These are phyloP conservation scores for Hydnomerulius pinastri DNA, from an alignment of 768 basidiomycete genomes.

Conservation along the genomic window DNA sequence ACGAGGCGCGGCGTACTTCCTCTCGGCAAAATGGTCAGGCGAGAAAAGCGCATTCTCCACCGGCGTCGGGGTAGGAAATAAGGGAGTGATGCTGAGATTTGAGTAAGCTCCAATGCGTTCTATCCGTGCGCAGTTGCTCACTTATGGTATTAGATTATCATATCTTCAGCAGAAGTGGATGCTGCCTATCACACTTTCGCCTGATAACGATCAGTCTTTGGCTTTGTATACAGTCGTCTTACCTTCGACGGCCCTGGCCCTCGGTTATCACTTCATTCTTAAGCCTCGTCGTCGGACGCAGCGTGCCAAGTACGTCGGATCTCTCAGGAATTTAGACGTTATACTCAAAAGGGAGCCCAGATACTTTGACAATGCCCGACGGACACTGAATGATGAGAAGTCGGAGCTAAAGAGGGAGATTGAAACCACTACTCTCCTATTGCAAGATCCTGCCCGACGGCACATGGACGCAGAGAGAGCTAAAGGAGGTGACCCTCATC, in stretches of 20 bases:
- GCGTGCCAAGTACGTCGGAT: conserved; percentile 49
- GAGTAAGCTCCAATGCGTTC: conserved; percentile 42
- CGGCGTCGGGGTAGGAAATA: conserved; percentile 42
- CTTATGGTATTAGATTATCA: conserved; percentile 41
- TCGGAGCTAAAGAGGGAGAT: conserved; percentile 63
- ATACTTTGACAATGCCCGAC: conserved; percentile 65
- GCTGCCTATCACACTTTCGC: conserved; percentile 58
- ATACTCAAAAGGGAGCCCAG: conserved; percentile 40
- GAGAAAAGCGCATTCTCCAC: conserved; percentile 46
- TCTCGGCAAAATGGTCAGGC: conserved; percentile 52
- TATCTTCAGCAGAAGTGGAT: conserved; percentile 60
- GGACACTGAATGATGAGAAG: conserved; percentile 63
- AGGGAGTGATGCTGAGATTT: conserved; percentile 54
- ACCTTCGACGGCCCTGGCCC: conserved; percentile 52
- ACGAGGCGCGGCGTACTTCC: conserved; percentile 42
- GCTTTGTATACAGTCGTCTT: conserved; percentile 54
- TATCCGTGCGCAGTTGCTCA: conserved; percentile 15
- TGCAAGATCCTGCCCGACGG: conserved; percentile 67
- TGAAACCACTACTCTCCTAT: conserved; percentile 58
- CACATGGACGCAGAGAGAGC: conserved; percentile 64
- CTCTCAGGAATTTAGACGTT: conserved; percentile 11
- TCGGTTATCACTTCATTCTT: conserved; percentile 60
- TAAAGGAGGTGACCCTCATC: conserved; percentile 56
- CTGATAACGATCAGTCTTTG: conserved; percentile 46
- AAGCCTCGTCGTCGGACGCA: conserved; percentile 55